A percentile compares a stretch with the other conserved stretches of the same genome.
Conservation (phyloP, 2,329 filamentous ascomycete species). For the Tolypocladium ophioglossoides region DNA sequence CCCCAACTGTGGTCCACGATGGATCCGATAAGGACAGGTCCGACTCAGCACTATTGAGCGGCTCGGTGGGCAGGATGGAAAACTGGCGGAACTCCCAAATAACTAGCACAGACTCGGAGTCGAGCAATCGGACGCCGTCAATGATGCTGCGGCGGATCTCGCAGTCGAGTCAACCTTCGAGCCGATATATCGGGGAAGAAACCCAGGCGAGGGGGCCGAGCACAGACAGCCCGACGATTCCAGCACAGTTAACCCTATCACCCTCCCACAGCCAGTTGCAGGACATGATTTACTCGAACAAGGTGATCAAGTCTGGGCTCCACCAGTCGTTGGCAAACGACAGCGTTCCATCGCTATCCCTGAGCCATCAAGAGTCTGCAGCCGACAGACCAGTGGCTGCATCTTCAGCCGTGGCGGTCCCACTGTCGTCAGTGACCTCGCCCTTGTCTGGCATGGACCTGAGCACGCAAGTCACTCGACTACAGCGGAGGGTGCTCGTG, state of each 20-base stretch:
- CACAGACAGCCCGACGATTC: slow-evolving; percentile 54
- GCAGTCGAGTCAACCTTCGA: slow-evolving; percentile 40
- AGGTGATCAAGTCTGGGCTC: slow-evolving; percentile 43
- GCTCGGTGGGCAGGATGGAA: slow-evolving; percentile 26
- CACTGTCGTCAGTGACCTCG: slow-evolving; percentile 15
- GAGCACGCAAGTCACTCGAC: slow-evolving; percentile 35
- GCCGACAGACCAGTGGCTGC: slow-evolving; percentile 25
- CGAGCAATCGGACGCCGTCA: slow-evolving; percentile 26
- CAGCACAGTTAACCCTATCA: slow-evolving; percentile 36
- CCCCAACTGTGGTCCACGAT: slow-evolving; percentile 13
- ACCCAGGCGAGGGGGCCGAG: slow-evolving; percentile 23
- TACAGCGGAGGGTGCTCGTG: slow-evolving; percentile 66
- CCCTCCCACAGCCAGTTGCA: slow-evolving; percentile 45
- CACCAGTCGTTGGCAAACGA: slow-evolving; percentile 47
- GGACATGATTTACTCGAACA: slow-evolving; percentile 51
- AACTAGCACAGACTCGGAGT: slow-evolving; percentile 33
- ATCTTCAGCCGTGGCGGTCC: slow-evolving; percentile 8
- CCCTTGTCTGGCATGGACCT: slow-evolving; percentile 20
- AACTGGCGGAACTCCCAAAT: slow-evolving; percentile 45
- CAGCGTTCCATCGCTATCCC: slow-evolving; percentile 42
- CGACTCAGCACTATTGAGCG: slow-evolving; percentile 30
- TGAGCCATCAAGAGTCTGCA: slow-evolving; percentile 38
- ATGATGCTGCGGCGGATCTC: slow-evolving; percentile 30
- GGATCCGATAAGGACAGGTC: slow-evolving; percentile 21
- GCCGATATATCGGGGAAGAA: slow-evolving; percentile 33